phyloP scores from a whole-genome alignment of 345 rosid genomes.

The Populus davidiana region DNA sequence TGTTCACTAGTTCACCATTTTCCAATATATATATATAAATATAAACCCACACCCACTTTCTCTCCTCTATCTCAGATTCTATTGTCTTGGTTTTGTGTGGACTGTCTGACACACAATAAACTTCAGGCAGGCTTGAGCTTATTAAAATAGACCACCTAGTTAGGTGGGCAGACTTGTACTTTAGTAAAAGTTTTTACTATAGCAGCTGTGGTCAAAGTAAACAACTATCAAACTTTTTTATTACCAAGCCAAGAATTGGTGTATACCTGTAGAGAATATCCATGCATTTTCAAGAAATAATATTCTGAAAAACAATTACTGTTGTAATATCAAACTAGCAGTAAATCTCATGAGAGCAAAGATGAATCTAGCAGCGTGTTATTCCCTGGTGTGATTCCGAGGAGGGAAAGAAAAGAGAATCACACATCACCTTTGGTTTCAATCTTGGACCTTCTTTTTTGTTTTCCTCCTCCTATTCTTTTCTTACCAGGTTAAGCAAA shows the following conservation, averaged over 20 bases:
- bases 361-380: neutral
- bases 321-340: too few relatives aligned
- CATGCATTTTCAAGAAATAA: too few relatives aligned
- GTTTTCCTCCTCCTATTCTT: neutral
- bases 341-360: neutral
- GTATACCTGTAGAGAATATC: neutral
- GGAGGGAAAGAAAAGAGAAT: slow-evolving; percentile 15
- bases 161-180: slow-evolving; percentile 20
- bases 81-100: slow-evolving; percentile 29
- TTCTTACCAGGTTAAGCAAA: neutral
- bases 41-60: slow-evolving; percentile 7
- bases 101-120: slow-evolving; percentile 36
- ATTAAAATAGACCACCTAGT: slow-evolving; percentile 32
- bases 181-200: slow-evolving; percentile 8
- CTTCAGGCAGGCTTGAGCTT: slow-evolving; percentile 45
- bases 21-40: slow-evolving; percentile 25
- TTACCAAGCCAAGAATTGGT: neutral
- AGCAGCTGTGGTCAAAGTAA: slow-evolving; percentile 20
- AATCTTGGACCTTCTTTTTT: neutral
- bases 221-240: neutral
- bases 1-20: slow-evolving; percentile 35
- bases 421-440: slow-evolving; percentile 6
- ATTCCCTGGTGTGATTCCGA: slow-evolving; percentile 12
- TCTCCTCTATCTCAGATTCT: slow-evolving; percentile 21
- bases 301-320: too few relatives aligned